These are phyloP conservation scores for Cyclocybe aegerita DNA, from an alignment of 768 basidiomycete species.

Conservation along the genomic window DNA sequence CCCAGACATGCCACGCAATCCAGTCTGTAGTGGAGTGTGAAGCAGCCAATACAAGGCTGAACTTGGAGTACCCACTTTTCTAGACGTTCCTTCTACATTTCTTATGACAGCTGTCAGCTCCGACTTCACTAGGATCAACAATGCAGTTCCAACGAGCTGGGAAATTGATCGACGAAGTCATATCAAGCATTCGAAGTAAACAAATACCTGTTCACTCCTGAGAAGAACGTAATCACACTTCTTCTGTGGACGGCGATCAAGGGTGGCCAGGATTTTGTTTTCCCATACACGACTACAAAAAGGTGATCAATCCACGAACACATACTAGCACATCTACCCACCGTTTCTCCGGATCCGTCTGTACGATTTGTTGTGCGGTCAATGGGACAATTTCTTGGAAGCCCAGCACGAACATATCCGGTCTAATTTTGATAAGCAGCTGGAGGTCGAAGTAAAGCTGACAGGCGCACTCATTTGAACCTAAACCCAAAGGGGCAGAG, in stretches of 20 bases:
- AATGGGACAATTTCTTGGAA: slow-evolving; percentile 98
- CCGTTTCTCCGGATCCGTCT: slow-evolving; percentile 94
- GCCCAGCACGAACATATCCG: slow-evolving; percentile 87
- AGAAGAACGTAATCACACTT: slow-evolving; percentile 79
- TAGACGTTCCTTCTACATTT: slow-evolving; percentile 88
- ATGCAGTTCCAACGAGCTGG: slow-evolving; percentile 92
- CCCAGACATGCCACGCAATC: slow-evolving; percentile 89
- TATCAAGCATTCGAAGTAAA: slow-evolving; percentile 1
- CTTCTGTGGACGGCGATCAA: slow-evolving; percentile 69
- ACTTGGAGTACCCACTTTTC: slow-evolving; percentile 61
- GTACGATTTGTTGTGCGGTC: slow-evolving; percentile 96
- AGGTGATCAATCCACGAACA: no score
- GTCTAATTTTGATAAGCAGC: slow-evolving; percentile 40
- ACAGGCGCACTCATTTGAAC: slow-evolving; percentile 47
- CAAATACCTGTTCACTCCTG: slow-evolving; percentile 83
- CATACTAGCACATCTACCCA: slow-evolving; percentile 22
- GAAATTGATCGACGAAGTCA: slow-evolving; percentile 9
- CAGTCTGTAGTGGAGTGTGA: slow-evolving; percentile 52
- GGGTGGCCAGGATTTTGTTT: slow-evolving; percentile 70
- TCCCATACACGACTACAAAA: slow-evolving; percentile 83
- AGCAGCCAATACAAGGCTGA: background rate
- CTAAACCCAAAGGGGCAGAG: slow-evolving; percentile 17
- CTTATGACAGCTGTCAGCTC: slow-evolving; percentile 78
- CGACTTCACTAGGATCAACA: slow-evolving; percentile 81
- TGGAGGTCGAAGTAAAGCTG: slow-evolving; percentile 4